Evolutionary conservation across 345 rosid genomes (phyloP).

Genomic region (Eucalyptus cloeziana): DNA sequence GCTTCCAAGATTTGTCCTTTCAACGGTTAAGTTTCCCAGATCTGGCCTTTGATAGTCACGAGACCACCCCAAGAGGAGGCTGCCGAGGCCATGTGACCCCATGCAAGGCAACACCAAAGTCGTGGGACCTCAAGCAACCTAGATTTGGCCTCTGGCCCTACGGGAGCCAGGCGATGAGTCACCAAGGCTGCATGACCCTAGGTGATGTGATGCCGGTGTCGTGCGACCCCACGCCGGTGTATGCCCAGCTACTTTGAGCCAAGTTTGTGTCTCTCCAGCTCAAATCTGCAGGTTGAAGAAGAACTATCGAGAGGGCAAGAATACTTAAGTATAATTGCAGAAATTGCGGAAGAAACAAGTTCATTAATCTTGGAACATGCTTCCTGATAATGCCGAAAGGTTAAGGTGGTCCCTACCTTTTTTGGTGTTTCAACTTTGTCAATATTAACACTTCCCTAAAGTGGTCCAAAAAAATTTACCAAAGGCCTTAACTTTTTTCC

Average conservation of each 20-base stretch:
- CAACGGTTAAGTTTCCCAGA: background rate
- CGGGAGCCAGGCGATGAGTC: background rate
- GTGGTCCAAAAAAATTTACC: background rate
- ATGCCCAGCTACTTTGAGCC: background rate
- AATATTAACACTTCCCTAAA: background rate
- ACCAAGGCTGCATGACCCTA: background rate
- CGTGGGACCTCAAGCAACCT: background rate
- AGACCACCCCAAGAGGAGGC: background rate
- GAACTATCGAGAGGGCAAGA: background rate
- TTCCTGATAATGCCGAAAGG: background rate
- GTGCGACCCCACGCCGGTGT: background rate
- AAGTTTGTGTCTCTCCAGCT: background rate
- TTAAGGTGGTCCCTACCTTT: background rate
- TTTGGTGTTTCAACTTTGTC: background rate
- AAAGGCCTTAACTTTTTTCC: background rate
- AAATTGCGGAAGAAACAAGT: background rate
- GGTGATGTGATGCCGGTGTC: background rate
- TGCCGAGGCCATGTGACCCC: background rate
- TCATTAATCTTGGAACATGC: background rate
- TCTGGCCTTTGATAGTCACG: background rate
- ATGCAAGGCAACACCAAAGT: background rate
- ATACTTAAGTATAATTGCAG: background rate
- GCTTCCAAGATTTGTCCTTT: background rate
- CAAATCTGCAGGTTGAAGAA: background rate
- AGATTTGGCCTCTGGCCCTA: background rate